Base-by-base conservation (phyloP, 2,329 filamentous ascomycete genomes). In the Ophiostoma pallidulum region DNA sequence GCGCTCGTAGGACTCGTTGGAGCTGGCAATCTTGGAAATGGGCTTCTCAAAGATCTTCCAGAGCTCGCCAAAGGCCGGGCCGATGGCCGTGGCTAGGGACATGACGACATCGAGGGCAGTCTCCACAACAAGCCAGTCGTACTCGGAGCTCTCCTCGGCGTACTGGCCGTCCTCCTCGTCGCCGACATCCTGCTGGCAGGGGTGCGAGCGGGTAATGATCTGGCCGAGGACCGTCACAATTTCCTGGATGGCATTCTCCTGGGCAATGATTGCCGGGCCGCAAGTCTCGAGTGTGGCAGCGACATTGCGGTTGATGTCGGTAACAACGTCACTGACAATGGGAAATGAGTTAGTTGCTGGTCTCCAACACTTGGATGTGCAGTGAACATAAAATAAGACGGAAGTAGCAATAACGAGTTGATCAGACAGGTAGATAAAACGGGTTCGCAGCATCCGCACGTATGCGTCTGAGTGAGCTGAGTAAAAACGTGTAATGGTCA, bases 401-500 rank as follows among this genome's bases (percentile, higher is more conserved):
- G 44, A 29, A 45, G 39, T 29, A 40, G 22, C 13, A 16, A 43
- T 14, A 32, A 28, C 20, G 31, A 48, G 20, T 33, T 29, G 31
- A 52, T 69, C 67, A 73, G 68, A 66, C 68, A 60, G 48, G 63
- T 66, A 66, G 72, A 72, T 66, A 72, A 68, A 22, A 78, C 84
- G 88, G 73, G 69, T 94, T 92, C 82, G 82, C 87, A 88, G 85
- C 88, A 94, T 81, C 71, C 80, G 80, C 85, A 80, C 70, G 71
- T 71, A 71, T 77, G 86, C 82, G 83, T 97, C 85, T 86, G 87
- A 95, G 90, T 96, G 91, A 96, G 90, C 90, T 96, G 90, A 89
- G 91, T 91, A 78, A 91, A n/a, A 90, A 90, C 87, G 86, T 81
- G 79, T 72, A 68, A 73, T 78, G 74, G 69, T 95, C 89, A 96